Percentiles rank a stretch among this genome's conserved stretches.
Conservation (phyloP, 306 rosid genomes). For the Cicer chorassanicum region DNA sequence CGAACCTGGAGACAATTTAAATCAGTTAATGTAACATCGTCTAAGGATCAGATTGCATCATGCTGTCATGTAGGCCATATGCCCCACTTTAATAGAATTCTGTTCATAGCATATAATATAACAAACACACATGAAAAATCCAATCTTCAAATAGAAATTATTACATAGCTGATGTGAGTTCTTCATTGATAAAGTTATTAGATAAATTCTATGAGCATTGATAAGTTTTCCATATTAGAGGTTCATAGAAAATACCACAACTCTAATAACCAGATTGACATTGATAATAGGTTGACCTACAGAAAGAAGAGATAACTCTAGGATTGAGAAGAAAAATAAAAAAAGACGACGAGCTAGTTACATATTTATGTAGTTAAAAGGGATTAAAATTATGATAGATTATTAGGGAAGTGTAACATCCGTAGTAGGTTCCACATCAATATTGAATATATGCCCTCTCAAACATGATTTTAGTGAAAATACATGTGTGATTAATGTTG, state of each 20-base stretch:
- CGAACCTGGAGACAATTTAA: slow-evolving; percentile 70
- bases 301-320: background rate
- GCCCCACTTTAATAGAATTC: slow-evolving; percentile 10
- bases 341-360: too few species aligned
- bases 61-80: slow-evolving; percentile 26
- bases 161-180: too few species aligned
- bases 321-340: background rate
- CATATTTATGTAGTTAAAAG: background rate
- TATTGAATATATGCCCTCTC: background rate
- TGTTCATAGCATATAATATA: slow-evolving; percentile 14
- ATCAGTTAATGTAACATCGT: slow-evolving; percentile 36
- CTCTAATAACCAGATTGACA: background rate
- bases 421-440: background rate
- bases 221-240: background rate
- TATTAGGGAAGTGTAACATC: background rate
- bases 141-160: background rate
- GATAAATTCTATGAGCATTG: background rate
- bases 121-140: background rate
- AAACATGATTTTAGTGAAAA: slow-evolving; percentile 1
- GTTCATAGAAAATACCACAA: background rate
- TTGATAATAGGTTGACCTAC: too few species aligned
- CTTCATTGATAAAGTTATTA: background rate
- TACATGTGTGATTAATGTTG: background rate
- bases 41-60: slow-evolving; percentile 17
- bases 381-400: background rate